Evolutionary conservation across 768 basidiomycete species (phyloP).

Genomic region (Galerina sulciceps): DNA sequence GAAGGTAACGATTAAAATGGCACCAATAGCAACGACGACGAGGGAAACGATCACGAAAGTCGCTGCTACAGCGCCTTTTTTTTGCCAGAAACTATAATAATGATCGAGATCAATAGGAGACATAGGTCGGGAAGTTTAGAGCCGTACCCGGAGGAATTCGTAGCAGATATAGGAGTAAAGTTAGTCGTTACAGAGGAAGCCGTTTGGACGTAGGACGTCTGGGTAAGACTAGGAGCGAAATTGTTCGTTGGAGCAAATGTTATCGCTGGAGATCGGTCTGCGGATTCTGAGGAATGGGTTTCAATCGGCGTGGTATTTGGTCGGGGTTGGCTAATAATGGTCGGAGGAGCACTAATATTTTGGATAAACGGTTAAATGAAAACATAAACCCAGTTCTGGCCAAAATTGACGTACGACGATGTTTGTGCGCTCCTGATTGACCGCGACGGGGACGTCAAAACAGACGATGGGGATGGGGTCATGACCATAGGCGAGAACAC

Average conservation of each 20-base stretch:
- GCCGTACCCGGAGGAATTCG: slow-evolving; percentile 19
- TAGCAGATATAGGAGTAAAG: slow-evolving; percentile 3
- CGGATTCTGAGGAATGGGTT: not conserved
- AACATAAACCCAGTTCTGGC: not conserved
- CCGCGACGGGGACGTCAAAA: not conserved
- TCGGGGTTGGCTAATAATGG: not conserved
- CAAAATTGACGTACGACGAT: slow-evolving; percentile 6
- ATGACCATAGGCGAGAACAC: not conserved
- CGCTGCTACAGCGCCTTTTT: slow-evolving; percentile 41
- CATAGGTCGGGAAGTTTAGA: not conserved
- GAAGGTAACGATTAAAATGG: slow-evolving; percentile 25
- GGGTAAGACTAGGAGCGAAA: not conserved
- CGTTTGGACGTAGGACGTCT: not conserved
- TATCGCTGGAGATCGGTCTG: not conserved
- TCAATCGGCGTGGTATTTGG: not conserved
- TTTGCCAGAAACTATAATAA: slow-evolving; percentile 34
- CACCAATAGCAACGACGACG: slow-evolving; percentile 26
- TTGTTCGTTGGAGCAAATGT: slow-evolving; percentile 8
- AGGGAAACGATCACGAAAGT: slow-evolving; percentile 36
- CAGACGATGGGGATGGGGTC: slow-evolving; percentile 4
- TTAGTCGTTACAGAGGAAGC: not conserved
- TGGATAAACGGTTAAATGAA: not conserved
- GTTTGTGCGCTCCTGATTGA: slow-evolving; percentile 3
- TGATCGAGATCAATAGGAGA: slow-evolving; percentile 7
- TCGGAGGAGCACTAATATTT: not conserved